These are phyloP conservation scores for Ustulina deusta DNA, from an alignment of 2,329 filamentous ascomycete genomes.

Conservation along the genomic window DNA sequence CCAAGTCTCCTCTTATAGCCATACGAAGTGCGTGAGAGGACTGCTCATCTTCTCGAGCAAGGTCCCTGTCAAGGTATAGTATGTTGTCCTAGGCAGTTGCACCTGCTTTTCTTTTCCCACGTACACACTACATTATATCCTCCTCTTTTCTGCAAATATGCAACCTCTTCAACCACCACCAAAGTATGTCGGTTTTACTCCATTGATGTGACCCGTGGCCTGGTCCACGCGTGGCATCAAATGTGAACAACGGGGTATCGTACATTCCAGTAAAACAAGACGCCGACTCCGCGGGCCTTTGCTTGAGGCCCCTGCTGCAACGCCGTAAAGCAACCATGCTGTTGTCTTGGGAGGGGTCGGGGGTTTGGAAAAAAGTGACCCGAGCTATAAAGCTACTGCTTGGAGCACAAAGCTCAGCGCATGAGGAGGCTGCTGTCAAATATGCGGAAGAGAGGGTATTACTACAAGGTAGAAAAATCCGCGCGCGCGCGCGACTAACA, in stretches of 20 bases:
- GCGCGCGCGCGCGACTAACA: slow-evolving; percentile 24
- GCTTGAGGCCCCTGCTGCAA: slow-evolving; percentile 31
- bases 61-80: slow-evolving; percentile 25
- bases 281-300: slow-evolving; percentile 36
- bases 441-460: slow-evolving; percentile 33
- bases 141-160: slow-evolving; percentile 27
- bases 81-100: slow-evolving; percentile 11
- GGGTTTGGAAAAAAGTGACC: slow-evolving; percentile 29
- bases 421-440: slow-evolving; percentile 31
- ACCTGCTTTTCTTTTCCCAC: slow-evolving; percentile 14
- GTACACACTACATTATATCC: slow-evolving; percentile 30
- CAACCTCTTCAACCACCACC: slow-evolving; percentile 5
- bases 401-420: slow-evolving; percentile 27
- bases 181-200: slow-evolving; percentile 28
- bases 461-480: slow-evolving; percentile 44
- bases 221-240: slow-evolving; percentile 34
- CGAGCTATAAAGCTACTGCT: slow-evolving; percentile 34
- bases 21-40: slow-evolving; percentile 17
- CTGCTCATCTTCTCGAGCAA: slow-evolving; percentile 19
- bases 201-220: slow-evolving; percentile 33
- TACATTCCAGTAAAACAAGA: slow-evolving; percentile 39
- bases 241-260: slow-evolving; percentile 41
- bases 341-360: slow-evolving; percentile 13
- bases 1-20: slow-evolving; percentile 27
- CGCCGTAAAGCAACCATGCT: slow-evolving; percentile 31